Conservation (phyloP, 805 yeast genomes). For the Debaryomyces castellii region DNA sequence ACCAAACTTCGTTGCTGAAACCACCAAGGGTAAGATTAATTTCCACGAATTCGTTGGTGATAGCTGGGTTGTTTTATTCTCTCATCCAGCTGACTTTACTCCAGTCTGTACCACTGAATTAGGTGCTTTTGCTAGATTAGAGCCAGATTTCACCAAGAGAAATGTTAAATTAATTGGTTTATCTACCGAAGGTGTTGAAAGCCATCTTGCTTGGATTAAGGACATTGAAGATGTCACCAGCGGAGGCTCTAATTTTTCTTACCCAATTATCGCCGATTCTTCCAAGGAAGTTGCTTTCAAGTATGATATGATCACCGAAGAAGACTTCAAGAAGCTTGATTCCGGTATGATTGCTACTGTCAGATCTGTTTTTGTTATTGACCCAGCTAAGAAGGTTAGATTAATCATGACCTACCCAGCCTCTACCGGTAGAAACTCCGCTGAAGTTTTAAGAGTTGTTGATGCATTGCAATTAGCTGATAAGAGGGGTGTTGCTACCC, state of each 20-base stretch:
- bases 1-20: slow-evolving; percentile 64
- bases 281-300: slow-evolving; percentile 57
- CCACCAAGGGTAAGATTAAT: slow-evolving; percentile 61
- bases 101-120: slow-evolving; percentile 80
- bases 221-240: slow-evolving; percentile 66
- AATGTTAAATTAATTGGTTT: slow-evolving; percentile 67
- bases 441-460: slow-evolving; percentile 67
- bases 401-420: slow-evolving; percentile 69
- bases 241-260: slow-evolving; percentile 51
- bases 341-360: slow-evolving; percentile 64
- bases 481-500: slow-evolving; percentile 61
- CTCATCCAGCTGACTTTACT: slow-evolving; percentile 78
- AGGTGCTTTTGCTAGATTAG: slow-evolving; percentile 71
- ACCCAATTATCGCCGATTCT: slow-evolving; percentile 72
- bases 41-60: slow-evolving; percentile 64
- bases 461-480: slow-evolving; percentile 71
- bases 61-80: slow-evolving; percentile 66
- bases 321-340: slow-evolving; percentile 62
- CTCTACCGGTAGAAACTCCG: slow-evolving; percentile 73
- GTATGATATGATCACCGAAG: slow-evolving; percentile 70
- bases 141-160: slow-evolving; percentile 66
- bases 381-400: slow-evolving; percentile 63
- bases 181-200: slow-evolving; percentile 60
- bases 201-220: slow-evolving; percentile 67
- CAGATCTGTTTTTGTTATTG: slow-evolving; percentile 71